These are phyloP conservation scores for Rhodomyrtus psidioides DNA, from an alignment of 441 rosid genomes.

Conservation along the genomic window DNA sequence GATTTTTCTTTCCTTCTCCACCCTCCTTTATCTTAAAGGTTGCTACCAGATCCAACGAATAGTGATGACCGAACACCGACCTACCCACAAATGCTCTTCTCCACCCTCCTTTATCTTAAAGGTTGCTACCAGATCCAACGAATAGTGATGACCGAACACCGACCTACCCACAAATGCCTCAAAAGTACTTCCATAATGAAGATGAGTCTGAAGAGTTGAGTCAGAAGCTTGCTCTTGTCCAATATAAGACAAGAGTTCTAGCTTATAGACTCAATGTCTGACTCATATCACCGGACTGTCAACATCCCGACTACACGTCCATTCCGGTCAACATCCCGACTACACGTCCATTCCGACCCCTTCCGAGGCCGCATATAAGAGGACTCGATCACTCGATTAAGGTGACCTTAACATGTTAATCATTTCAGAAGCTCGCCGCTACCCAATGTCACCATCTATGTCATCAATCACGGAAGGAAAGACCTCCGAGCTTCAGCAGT, in stretches of 20 bases:
- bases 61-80: neutral
- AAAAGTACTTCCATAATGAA: neutral
- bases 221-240: neutral
- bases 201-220: neutral
- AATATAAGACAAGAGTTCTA: neutral
- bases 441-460: neutral
- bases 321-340: neutral
- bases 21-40: neutral
- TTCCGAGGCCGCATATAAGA: neutral
- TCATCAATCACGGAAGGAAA: neutral
- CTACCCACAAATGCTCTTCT: neutral
- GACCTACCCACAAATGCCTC: neutral
- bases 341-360: neutral
- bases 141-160: neutral
- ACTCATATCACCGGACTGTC: neutral
- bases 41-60: neutral
- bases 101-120: neutral
- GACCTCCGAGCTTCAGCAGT: neutral
- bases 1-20: neutral
- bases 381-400: neutral
- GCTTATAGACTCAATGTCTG: neutral
- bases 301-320: neutral
- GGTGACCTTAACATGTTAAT: neutral
- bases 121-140: neutral
- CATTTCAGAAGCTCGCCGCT: neutral